These are phyloP conservation scores for Anthracocystis walkeri DNA, from an alignment of 1,284 basidiomycete species.

Conservation along the genomic window DNA sequence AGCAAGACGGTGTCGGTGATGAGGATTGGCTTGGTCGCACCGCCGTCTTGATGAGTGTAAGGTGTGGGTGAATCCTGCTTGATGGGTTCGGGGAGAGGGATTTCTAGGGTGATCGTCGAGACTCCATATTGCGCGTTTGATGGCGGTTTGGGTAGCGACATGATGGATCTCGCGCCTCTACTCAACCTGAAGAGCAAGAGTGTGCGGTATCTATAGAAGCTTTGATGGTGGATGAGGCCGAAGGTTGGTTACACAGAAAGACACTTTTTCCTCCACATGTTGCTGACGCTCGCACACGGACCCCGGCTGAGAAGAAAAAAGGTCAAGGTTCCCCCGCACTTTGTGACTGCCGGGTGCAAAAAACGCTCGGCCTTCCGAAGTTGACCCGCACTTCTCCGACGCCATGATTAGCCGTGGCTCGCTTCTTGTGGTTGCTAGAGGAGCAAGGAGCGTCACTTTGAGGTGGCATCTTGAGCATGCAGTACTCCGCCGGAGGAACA, in stretches of 20 bases:
- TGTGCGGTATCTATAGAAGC: not conserved
- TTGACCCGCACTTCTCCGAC: slow-evolving; percentile 4
- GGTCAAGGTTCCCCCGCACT: not conserved
- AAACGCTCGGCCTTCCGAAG: not conserved
- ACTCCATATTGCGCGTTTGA: slow-evolving; percentile 42
- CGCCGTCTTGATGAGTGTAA: slow-evolving; percentile 36
- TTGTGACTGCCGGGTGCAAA: not conserved
- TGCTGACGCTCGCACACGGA: not conserved
- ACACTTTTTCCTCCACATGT: not conserved
- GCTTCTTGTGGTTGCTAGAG: too few species aligned
- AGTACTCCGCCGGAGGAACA: too few species aligned
- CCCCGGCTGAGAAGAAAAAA: not conserved
- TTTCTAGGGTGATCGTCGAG: slow-evolving; percentile 56
- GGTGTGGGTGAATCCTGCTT: slow-evolving; percentile 26
- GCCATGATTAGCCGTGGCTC: too few species aligned
- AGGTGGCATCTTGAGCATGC: not conserved
- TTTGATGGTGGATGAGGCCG: not conserved
- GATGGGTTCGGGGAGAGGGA: slow-evolving; percentile 44
- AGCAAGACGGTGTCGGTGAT: slow-evolving; percentile 54
- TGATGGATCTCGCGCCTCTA: not conserved
- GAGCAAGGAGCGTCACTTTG: not conserved
- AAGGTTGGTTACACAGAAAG: not conserved
- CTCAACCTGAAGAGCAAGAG: not conserved
- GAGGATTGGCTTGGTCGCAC: slow-evolving; percentile 39
- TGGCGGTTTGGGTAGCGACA: slow-evolving; percentile 35